These are phyloP conservation scores for Tillandsia leiboldiana DNA, from an alignment of 176 grass and related monocot species.

Conservation along the genomic window DNA sequence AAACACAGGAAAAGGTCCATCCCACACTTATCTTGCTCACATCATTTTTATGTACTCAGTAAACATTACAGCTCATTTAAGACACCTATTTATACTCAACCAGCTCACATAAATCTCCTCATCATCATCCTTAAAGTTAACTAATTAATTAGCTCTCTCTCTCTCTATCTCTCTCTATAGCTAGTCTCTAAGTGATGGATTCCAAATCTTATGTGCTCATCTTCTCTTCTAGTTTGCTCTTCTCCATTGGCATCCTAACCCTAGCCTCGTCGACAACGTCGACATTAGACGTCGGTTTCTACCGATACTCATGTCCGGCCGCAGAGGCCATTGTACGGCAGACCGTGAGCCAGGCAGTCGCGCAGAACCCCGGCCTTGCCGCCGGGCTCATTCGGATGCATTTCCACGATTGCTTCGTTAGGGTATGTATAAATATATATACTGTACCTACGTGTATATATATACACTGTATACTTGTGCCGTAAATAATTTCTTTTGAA, in stretches of 20 bases:
- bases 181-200: too few relatives aligned
- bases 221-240: background rate
- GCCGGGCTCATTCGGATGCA: conserved; percentile 58
- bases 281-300: conserved; percentile 43
- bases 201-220: background rate
- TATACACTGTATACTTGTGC: background rate
- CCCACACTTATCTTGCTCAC: too few relatives aligned
- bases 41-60: too few relatives aligned
- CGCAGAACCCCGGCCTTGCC: conserved; percentile 26
- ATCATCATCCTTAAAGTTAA: too few relatives aligned
- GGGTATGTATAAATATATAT: conserved; percentile 24
- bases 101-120: too few relatives aligned
- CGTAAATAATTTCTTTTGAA: too few relatives aligned
- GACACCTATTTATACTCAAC: too few relatives aligned
- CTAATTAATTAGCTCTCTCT: too few relatives aligned
- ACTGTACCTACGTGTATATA: background rate
- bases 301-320: conserved; percentile 39
- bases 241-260: background rate
- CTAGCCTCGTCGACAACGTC: background rate
- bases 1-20: too few relatives aligned
- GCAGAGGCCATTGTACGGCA: conserved; percentile 52
- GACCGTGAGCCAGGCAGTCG: conserved; percentile 32
- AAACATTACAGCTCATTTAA: too few relatives aligned
- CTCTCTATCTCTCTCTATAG: too few relatives aligned
- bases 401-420: conserved; percentile 83